These are phyloP conservation scores for Kwoniella europaea DNA, from an alignment of 768 basidiomycete genomes.

Conservation along the genomic window DNA sequence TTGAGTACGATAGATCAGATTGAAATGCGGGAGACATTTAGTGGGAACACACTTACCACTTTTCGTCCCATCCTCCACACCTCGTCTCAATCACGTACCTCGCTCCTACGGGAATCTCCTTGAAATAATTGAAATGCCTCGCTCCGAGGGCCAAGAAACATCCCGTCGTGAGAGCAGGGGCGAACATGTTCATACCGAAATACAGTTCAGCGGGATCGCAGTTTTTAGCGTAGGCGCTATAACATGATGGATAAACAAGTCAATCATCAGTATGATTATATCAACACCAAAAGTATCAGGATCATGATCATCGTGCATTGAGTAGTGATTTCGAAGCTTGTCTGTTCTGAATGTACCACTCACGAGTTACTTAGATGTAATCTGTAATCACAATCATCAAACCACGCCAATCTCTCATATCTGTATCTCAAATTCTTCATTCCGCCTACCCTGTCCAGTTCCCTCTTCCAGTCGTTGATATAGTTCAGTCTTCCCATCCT, in stretches of 20 bases:
- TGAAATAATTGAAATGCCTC: slow-evolving; percentile 52
- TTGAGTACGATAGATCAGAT: no score
- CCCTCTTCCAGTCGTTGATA: slow-evolving; percentile 36
- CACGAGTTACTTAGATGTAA: slow-evolving; percentile 52
- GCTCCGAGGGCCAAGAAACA: slow-evolving; percentile 46
- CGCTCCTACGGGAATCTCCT: slow-evolving; percentile 55
- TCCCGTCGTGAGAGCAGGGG: slow-evolving; percentile 40
- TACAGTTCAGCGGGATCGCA: slow-evolving; percentile 41
- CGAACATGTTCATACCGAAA: slow-evolving; percentile 39
- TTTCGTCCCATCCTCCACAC: slow-evolving; percentile 57
- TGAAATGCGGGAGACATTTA: no score
- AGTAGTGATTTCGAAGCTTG: no score
- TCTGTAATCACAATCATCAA: slow-evolving; percentile 54
- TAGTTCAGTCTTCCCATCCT: slow-evolving; percentile 41
- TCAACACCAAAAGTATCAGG: no score
- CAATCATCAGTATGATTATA: no score
- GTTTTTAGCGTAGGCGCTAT: slow-evolving; percentile 45
- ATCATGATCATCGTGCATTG: no score
- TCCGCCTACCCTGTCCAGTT: slow-evolving; percentile 28
- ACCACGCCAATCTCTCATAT: slow-evolving; percentile 35
- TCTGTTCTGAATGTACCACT: slow-evolving; percentile 12
- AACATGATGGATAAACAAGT: background rate
- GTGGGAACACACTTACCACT: slow-evolving; percentile 45
- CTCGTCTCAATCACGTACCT: slow-evolving; percentile 54
- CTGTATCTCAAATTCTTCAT: slow-evolving; percentile 25